A percentile compares a stretch with the other conserved stretches of the same genome.
Conservation (phyloP, 2,329 filamentous ascomycete species). For the Cryphonectria radicalis region DNA sequence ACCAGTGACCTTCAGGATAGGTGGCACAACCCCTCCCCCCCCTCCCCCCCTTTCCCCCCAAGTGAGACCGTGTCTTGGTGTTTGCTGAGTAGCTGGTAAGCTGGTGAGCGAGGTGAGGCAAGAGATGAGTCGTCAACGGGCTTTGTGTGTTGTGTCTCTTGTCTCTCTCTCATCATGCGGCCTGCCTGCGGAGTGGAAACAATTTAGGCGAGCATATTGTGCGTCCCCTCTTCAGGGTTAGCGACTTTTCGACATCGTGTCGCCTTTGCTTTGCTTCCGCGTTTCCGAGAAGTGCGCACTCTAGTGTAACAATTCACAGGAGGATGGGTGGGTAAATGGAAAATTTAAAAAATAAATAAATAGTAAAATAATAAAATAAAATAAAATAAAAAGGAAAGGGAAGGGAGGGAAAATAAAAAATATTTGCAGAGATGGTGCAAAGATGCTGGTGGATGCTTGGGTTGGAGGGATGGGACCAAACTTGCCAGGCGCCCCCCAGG, state of each 20-base stretch:
- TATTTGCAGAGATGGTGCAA: neutral
- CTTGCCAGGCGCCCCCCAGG: neutral
- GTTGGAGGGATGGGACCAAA: too few species aligned
- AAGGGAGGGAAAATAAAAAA: too few species aligned
- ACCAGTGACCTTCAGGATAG: neutral
- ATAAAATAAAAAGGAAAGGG: too few species aligned
- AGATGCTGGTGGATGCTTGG: neutral
- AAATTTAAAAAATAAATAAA: too few species aligned
- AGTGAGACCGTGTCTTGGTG: constrained; percentile 14
- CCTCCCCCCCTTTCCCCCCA: too few species aligned
- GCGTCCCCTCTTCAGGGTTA: neutral
- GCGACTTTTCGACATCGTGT: neutral
- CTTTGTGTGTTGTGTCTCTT: neutral
- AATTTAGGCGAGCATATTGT: constrained; percentile 1
- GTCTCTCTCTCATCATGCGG: neutral
- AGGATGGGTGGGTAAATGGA: too few species aligned
- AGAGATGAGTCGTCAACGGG: constrained; percentile 7
- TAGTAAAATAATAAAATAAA: too few species aligned
- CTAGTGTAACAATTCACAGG: neutral
- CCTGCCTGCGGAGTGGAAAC: neutral
- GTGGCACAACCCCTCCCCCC: neutral
- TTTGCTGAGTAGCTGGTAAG: neutral
- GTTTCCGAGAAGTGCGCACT: neutral
- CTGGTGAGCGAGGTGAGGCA: neutral
- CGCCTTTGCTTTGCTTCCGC: neutral